A percentile compares a stretch with the other conserved stretches of the same genome.
phyloP scores from a whole-genome alignment of 2,329 filamentous ascomycete genomes.

The Zymoseptoria ardabiliae region DNA sequence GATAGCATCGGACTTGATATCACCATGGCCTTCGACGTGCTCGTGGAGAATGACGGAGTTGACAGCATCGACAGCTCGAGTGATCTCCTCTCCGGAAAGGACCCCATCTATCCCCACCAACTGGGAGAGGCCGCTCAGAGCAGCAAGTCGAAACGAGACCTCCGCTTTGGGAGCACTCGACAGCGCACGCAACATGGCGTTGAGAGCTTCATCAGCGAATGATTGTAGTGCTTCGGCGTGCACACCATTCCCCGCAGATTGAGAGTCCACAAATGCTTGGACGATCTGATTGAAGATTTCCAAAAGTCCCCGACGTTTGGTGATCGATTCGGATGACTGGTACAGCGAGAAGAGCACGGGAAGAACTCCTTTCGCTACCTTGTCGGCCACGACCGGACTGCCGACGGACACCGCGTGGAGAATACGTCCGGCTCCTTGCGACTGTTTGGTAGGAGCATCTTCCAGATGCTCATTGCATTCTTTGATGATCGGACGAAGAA shows the following conservation, averaged over 20 bases:
- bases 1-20: slow-evolving; percentile 53
- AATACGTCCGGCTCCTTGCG: slow-evolving; percentile 56
- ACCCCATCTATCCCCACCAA: slow-evolving; percentile 36
- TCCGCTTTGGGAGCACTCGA: slow-evolving; percentile 40
- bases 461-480: slow-evolving; percentile 62
- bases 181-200: slow-evolving; percentile 38
- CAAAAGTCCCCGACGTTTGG: slow-evolving; percentile 55
- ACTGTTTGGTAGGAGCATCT: slow-evolving; percentile 62
- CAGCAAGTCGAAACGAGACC: slow-evolving; percentile 43
- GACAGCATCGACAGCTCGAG: slow-evolving; percentile 51
- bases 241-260: slow-evolving; percentile 40
- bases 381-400: slow-evolving; percentile 47
- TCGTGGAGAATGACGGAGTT: slow-evolving; percentile 55
- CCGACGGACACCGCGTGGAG: slow-evolving; percentile 50
- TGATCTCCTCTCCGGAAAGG: slow-evolving; percentile 36
- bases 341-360: slow-evolving; percentile 54
- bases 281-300: slow-evolving; percentile 54
- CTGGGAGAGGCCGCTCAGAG: slow-evolving; percentile 38
- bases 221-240: slow-evolving; percentile 33
- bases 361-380: slow-evolving; percentile 49
- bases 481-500: slow-evolving; percentile 54
- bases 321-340: slow-evolving; percentile 53
- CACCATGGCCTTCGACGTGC: slow-evolving; percentile 48
- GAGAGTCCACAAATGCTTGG: slow-evolving; percentile 45
- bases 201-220: slow-evolving; percentile 35